These are phyloP conservation scores for Aspergillus tubingensis DNA, from an alignment of 2,329 filamentous ascomycete species.

Conservation along the genomic window DNA sequence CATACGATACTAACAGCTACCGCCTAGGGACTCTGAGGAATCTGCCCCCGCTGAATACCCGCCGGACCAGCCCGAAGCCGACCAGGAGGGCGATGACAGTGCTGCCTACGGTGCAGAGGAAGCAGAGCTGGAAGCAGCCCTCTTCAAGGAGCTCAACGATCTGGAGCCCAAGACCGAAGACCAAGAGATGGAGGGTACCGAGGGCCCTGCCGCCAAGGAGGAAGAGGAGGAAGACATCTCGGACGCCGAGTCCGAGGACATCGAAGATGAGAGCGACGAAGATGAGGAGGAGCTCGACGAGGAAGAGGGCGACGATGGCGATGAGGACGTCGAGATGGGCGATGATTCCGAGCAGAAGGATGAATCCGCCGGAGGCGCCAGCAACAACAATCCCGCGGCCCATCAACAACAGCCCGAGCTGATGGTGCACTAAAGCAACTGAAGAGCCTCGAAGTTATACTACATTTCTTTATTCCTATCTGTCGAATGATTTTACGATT, in stretches of 20 bases:
- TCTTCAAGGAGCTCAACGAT: constrained; percentile 54
- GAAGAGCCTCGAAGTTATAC: not conserved
- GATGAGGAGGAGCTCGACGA: constrained; percentile 70
- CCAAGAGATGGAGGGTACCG: constrained; percentile 73
- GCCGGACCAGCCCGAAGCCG: constrained; percentile 95
- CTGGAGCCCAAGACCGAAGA: constrained; percentile 58
- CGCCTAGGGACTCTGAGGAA: constrained; percentile 87
- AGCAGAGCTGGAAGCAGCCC: constrained; percentile 69
- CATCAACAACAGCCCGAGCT: constrained; percentile 45
- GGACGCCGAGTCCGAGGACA: constrained; percentile 75
- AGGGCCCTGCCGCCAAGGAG: constrained; percentile 51
- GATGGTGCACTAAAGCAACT: constrained; percentile 47
- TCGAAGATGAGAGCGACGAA: constrained; percentile 74
- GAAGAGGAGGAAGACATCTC: constrained; percentile 68
- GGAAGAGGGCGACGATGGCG: constrained; percentile 60
- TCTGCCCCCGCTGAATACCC: constrained; percentile 94
- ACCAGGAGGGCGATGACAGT: constrained; percentile 77
- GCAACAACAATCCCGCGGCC: constrained; percentile 32
- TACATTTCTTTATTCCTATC: constrained; percentile 11
- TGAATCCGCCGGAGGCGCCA: constrained; percentile 22
- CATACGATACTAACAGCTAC: not conserved
- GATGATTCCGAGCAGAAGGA: constrained; percentile 52
- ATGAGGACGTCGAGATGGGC: constrained; percentile 61
- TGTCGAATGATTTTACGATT: constrained; percentile 34
- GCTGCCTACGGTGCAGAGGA: constrained; percentile 91